Evolutionary conservation across 192 early-diverging fungal species (phyloP).

Genomic region (Umbelopsis sp.): DNA sequence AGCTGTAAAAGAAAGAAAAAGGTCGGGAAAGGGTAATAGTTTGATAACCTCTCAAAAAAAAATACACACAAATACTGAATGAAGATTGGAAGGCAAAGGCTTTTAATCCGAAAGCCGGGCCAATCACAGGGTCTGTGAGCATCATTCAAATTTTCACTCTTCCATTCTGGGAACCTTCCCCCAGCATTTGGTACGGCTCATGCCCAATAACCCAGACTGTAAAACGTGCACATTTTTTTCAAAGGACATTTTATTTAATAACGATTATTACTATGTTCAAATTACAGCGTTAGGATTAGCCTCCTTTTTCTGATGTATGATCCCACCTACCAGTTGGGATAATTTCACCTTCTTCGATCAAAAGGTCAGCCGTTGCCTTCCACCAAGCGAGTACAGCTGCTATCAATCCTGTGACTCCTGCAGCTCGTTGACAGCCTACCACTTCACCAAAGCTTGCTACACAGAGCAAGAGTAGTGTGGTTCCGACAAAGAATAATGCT

Average conservation of each 20-base stretch:
- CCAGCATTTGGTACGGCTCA: neutral
- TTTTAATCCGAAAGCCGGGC: neutral
- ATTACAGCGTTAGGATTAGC: neutral
- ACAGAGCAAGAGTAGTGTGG: slow-evolving; percentile 1
- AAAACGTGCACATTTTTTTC: no score
- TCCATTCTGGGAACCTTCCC: neutral
- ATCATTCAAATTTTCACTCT: neutral
- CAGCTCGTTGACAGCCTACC: neutral
- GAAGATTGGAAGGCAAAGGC: neutral
- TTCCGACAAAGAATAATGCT: neutral
- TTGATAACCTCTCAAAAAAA: neutral
- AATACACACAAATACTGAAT: neutral
- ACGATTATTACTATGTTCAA: no score
- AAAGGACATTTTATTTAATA: no score
- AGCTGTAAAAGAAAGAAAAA: neutral
- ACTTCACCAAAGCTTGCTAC: neutral
- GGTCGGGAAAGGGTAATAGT: neutral
- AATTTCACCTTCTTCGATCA: slow-evolving; percentile 10
- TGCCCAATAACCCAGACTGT: no score
- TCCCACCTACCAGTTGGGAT: slow-evolving; percentile 2
- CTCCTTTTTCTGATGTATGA: neutral
- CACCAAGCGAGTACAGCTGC: neutral
- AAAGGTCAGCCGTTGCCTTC: neutral
- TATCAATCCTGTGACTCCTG: neutral
- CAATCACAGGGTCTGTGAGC: neutral